Conservation (phyloP, 805 yeast genomes). For the Wickerhamomyces chaumierensis region DNA sequence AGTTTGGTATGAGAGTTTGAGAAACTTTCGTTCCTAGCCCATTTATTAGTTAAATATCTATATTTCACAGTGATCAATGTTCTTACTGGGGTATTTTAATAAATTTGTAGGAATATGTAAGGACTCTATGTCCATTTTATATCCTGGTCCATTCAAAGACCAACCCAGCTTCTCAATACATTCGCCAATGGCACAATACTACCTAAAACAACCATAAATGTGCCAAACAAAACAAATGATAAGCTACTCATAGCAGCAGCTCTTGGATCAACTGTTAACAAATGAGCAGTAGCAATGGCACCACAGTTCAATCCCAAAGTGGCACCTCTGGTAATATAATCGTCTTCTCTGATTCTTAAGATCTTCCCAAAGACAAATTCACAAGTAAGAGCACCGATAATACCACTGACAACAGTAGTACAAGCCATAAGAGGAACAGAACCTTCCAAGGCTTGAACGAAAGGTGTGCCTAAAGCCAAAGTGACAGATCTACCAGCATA, state of each 20-base stretch:
- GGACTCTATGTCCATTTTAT: too few species aligned
- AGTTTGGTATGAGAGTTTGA: too few species aligned
- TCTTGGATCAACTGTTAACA: conserved; percentile 58
- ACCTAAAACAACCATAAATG: conserved; percentile 58
- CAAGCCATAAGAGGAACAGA: conserved; percentile 66
- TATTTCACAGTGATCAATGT: too few species aligned
- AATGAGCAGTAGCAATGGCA: conserved; percentile 73
- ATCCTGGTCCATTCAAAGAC: too few species aligned
- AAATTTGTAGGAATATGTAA: too few species aligned
- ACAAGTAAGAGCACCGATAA: conserved; percentile 60
- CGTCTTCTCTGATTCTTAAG: conserved; percentile 44
- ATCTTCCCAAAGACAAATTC: conserved; percentile 31
- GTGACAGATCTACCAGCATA: conserved; percentile 75
- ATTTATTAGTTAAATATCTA: too few species aligned
- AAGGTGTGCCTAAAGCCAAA: conserved; percentile 68
- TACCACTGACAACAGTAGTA: conserved; percentile 67
- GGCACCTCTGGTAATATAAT: conserved; percentile 66
- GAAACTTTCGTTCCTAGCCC: too few species aligned
- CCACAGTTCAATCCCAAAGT: conserved; percentile 72
- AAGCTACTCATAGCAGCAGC: conserved; percentile 73
- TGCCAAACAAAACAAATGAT: conserved; percentile 63
- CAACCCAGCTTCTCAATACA: conserved; percentile 36
- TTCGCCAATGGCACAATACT: conserved; percentile 46
- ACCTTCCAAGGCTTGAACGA: conserved; percentile 56
- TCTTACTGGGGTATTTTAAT: too few species aligned